Evolutionary conservation across 2,329 filamentous ascomycete genomes (phyloP).

Genomic region (Penicillium brasilianum): DNA sequence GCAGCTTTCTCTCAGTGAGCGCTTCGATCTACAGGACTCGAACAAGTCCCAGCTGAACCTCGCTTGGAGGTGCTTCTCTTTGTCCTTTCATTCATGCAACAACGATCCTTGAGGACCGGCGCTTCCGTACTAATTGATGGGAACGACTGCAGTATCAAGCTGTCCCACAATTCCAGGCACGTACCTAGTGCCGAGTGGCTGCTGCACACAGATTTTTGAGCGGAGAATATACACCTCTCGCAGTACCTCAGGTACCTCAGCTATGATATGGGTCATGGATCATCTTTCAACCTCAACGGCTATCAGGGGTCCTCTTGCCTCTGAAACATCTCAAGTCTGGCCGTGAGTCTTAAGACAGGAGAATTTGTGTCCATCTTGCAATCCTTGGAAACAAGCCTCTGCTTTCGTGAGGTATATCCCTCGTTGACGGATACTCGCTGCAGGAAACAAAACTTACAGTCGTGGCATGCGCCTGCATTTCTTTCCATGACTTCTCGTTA

Average conservation of each 20-base stretch:
- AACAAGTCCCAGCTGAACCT: constrained; percentile 4
- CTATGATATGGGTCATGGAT: not conserved
- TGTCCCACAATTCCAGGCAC: constrained; percentile 15
- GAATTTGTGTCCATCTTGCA: constrained; percentile 8
- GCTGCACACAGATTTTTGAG: constrained; percentile 2
- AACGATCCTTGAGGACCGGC: not conserved
- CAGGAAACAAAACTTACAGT: constrained; percentile 5
- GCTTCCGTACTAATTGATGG: constrained; percentile 5
- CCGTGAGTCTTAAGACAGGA: not conserved
- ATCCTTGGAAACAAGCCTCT: constrained; percentile 23
- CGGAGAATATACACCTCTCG: constrained; percentile 13
- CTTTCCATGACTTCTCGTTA: constrained; percentile 1
- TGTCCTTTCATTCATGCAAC: not conserved
- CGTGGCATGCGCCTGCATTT: constrained; percentile 10
- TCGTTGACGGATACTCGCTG: constrained; percentile 35
- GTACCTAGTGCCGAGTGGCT: constrained; percentile 18
- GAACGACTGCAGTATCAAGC: not conserved
- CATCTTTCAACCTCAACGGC: constrained; percentile 19
- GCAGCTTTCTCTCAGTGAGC: constrained; percentile 25
- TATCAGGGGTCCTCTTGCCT: constrained; percentile 17
- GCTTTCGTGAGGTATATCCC: constrained; percentile 15
- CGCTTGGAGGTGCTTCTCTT: not conserved
- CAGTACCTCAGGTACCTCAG: not conserved
- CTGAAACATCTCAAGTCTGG: not conserved
- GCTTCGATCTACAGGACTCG: constrained; percentile 16